Conservation (phyloP, 2,329 filamentous ascomycete genomes). For the Tolypocladium ovalisporum region DNA sequence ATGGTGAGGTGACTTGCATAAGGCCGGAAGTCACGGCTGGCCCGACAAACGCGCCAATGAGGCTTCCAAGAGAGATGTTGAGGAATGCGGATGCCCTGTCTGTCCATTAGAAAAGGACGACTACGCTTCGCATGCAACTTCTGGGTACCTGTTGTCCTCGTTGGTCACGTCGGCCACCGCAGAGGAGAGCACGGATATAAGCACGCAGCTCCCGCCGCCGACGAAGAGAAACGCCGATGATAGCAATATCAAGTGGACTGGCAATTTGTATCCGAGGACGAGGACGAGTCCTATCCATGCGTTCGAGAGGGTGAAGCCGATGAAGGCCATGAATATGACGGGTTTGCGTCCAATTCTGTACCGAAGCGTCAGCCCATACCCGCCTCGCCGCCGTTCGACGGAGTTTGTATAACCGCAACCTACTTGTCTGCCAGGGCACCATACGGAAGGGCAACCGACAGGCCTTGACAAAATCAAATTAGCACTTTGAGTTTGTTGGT, state of each 20-base stretch:
- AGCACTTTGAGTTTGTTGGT: neutral
- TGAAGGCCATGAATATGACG: conserved; percentile 1
- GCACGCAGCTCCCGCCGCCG: conserved; percentile 9
- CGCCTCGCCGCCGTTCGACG: too few relatives aligned
- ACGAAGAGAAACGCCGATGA: conserved; percentile 7
- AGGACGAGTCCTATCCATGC: conserved; percentile 2
- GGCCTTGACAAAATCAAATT: neutral
- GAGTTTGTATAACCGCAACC: too few relatives aligned
- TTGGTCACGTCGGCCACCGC: conserved; percentile 8
- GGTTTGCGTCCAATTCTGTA: conserved; percentile 4
- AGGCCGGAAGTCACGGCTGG: conserved; percentile 4
- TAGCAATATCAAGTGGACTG: conserved; percentile 1
- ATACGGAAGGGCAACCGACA: conserved; percentile 2
- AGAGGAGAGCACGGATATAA: conserved; percentile 9
- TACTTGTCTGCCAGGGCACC: conserved; percentile 3
- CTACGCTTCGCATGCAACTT: neutral
- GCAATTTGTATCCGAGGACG: neutral
- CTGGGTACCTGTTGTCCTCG: neutral
- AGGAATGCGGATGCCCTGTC: conserved; percentile 2
- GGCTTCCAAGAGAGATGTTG: conserved; percentile 2
- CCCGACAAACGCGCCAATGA: conserved; percentile 2
- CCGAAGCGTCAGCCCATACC: neutral
- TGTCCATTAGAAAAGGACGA: neutral
- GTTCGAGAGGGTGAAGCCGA: conserved; percentile 1
- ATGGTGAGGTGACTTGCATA: conserved; percentile 4